These are phyloP conservation scores for Polyplosphaeria fusca DNA, from an alignment of 495 filamentous ascomycete genomes.

Conservation along the genomic window DNA sequence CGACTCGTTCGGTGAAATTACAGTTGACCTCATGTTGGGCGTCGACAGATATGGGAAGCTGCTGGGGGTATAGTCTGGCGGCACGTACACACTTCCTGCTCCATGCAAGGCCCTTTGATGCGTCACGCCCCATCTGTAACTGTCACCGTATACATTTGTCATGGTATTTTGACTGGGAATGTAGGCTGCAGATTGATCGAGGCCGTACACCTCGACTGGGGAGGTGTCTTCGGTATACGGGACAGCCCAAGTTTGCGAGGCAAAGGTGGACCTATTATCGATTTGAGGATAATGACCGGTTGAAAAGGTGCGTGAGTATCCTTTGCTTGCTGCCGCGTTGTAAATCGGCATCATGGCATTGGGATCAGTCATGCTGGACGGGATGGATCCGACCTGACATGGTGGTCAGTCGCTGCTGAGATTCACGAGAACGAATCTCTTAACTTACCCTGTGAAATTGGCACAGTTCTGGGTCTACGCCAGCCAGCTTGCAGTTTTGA, in stretches of 20 bases:
- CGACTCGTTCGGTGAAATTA: no score
- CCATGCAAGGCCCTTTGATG: slow-evolving; percentile 3
- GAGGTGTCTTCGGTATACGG: slow-evolving; percentile 27
- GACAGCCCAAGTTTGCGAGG: slow-evolving; percentile 15
- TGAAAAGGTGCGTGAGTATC: neutral
- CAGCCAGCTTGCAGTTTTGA: slow-evolving; percentile 74
- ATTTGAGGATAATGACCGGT: slow-evolving; percentile 10
- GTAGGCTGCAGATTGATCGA: slow-evolving; percentile 10
- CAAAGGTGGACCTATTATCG: slow-evolving; percentile 12
- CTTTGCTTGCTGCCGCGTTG: neutral
- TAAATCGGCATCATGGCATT: slow-evolving; percentile 27
- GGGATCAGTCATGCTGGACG: slow-evolving; percentile 1
- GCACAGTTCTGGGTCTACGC: slow-evolving; percentile 57
- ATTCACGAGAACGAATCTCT: neutral
- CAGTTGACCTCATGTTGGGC: no score
- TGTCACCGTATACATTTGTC: slow-evolving; percentile 10
- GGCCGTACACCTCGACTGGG: slow-evolving; percentile 25
- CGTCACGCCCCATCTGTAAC: slow-evolving; percentile 12
- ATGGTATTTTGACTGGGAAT: slow-evolving; percentile 9
- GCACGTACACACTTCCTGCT: neutral
- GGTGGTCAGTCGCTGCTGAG: neutral
- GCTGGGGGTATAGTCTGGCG: no score
- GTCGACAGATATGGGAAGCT: slow-evolving; percentile 6
- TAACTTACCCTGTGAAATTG: slow-evolving; percentile 72
- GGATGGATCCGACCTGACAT: slow-evolving; percentile 27